Conservation (phyloP, 2,329 filamentous ascomycete genomes). For the Pseudofabraea citricarpa region DNA sequence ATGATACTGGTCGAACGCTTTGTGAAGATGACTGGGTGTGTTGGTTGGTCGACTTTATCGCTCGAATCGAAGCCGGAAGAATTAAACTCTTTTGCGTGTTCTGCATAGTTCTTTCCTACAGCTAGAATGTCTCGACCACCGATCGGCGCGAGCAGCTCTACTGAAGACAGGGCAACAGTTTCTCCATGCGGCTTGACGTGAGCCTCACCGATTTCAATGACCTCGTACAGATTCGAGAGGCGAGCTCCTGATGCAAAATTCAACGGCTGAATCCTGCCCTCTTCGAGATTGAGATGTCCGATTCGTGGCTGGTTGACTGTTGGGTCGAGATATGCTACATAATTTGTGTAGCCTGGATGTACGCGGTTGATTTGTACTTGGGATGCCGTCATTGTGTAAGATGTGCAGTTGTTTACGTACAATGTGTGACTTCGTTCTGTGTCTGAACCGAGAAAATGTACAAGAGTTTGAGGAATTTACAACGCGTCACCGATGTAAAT, state of each 20-base stretch:
- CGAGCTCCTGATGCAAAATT: constrained; percentile 41
- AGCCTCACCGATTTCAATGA: constrained; percentile 41
- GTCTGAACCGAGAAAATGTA: too few species aligned
- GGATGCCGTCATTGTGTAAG: not conserved
- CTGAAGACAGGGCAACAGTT: constrained; percentile 27
- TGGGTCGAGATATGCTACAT: constrained; percentile 29
- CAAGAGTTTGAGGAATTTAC: too few species aligned
- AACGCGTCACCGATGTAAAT: too few species aligned
- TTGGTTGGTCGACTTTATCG: constrained; percentile 47
- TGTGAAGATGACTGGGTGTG: constrained; percentile 51
- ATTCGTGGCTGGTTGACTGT: constrained; percentile 26
- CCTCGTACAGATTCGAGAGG: constrained; percentile 42
- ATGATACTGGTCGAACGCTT: constrained; percentile 40
- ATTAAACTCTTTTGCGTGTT: constrained; percentile 54
- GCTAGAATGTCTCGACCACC: constrained; percentile 46
- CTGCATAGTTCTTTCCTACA: constrained; percentile 53
- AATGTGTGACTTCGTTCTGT: too few species aligned
- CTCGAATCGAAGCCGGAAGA: constrained; percentile 48
- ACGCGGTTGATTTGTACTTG: too few species aligned
- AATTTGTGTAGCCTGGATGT: constrained; percentile 32
- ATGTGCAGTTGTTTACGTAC: too few species aligned
- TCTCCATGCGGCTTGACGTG: constrained; percentile 32
- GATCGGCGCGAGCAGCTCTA: constrained; percentile 42
- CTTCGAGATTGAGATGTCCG: constrained; percentile 35
- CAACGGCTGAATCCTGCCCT: constrained; percentile 36